Evolutionary conservation across 2,329 filamentous ascomycete species (phyloP).

Genomic region (Penicillium sp.): DNA sequence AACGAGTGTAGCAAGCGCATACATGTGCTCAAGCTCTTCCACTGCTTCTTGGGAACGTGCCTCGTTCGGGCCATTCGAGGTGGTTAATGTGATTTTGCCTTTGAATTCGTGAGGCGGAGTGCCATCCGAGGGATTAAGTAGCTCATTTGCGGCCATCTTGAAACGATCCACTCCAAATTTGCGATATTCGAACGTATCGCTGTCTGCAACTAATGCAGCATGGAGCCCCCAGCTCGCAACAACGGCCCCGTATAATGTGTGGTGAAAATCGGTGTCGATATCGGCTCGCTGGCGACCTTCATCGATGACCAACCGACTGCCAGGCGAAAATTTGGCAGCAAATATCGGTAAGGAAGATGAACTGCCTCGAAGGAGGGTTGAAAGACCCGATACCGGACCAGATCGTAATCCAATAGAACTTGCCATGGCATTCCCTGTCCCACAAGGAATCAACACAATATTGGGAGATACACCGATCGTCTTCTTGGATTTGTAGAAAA

Average conservation of each 20-base stretch:
- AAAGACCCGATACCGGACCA: slow-evolving; percentile 46
- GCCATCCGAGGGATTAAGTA: slow-evolving; percentile 61
- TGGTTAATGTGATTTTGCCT: slow-evolving; percentile 52
- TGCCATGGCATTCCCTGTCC: slow-evolving; percentile 50
- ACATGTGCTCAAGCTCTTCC: slow-evolving; percentile 61
- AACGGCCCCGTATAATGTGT: slow-evolving; percentile 66
- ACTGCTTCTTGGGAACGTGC: slow-evolving; percentile 33
- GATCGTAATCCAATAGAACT: slow-evolving; percentile 38
- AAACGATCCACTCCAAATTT: slow-evolving; percentile 76
- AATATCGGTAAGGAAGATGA: slow-evolving; percentile 62
- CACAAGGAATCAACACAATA: slow-evolving; percentile 56
- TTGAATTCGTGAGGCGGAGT: slow-evolving; percentile 56
- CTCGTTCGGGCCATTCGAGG: slow-evolving; percentile 18
- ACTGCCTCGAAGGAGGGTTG: slow-evolving; percentile 60
- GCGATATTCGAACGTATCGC: slow-evolving; percentile 79
- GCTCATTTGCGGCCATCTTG: slow-evolving; percentile 75
- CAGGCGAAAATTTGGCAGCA: slow-evolving; percentile 59
- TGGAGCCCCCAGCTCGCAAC: slow-evolving; percentile 91
- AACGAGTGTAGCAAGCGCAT: slow-evolving; percentile 73
- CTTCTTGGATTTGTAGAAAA: slow-evolving; percentile 42
- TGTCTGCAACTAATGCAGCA: slow-evolving; percentile 83
- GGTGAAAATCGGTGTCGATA: slow-evolving; percentile 28
- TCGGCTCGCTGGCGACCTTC: slow-evolving; percentile 46
- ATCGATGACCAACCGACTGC: slow-evolving; percentile 49
- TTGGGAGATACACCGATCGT: slow-evolving; percentile 51